Evolutionary conservation across 805 yeast genomes (phyloP).

Genomic region (Yueomyces sinensis): DNA sequence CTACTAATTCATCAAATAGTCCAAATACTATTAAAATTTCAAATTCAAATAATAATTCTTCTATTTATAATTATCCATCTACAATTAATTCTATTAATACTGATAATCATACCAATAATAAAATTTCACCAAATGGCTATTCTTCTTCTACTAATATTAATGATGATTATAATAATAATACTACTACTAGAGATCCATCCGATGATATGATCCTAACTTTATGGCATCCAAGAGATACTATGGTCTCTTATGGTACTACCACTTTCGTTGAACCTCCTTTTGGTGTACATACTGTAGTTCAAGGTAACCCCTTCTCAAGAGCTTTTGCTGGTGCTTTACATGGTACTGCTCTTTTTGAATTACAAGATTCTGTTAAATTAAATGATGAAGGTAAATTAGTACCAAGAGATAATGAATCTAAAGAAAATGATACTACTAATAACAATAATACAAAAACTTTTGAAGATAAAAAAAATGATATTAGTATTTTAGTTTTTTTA

Average conservation of each 20-base stretch:
- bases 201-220: constrained; percentile 1
- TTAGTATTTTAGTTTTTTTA: constrained; percentile 7
- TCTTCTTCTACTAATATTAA: background rate
- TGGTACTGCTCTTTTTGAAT: constrained; percentile 8
- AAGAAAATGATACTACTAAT: background rate
- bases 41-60: background rate
- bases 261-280: constrained; percentile 10
- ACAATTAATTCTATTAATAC: no score
- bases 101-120: background rate
- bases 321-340: constrained; percentile 8
- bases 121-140: background rate
- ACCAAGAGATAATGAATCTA: background rate
- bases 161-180: background rate
- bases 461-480: background rate
- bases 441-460: background rate
- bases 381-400: constrained; percentile 3
- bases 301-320: constrained; percentile 8
- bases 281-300: constrained; percentile 7
- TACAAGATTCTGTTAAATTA: constrained; percentile 1
- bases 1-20: background rate
- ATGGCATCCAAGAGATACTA: constrained; percentile 8
- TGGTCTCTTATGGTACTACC: constrained; percentile 8
- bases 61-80: no score
- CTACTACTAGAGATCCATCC: background rate
- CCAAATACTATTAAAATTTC: background rate